A percentile compares a stretch with the other conserved stretches of the same genome.
These are phyloP conservation scores for Phytophthora pluvialis DNA, from an alignment of 352 stramenopile genomes.

Conservation along the genomic window DNA sequence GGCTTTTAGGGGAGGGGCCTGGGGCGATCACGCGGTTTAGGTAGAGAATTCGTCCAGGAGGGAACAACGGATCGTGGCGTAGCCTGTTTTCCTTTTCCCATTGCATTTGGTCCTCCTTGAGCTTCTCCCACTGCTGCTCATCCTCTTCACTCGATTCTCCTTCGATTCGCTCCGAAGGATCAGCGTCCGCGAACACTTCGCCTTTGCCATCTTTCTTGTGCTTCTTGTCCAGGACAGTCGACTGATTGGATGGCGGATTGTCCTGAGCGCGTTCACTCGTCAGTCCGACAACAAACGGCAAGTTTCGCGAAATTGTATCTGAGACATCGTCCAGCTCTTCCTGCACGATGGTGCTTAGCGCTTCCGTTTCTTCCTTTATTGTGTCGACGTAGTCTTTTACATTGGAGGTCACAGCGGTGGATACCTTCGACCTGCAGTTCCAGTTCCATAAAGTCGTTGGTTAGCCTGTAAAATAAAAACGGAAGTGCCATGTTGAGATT, in stretches of 20 bases:
- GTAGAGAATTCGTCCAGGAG: conserved; percentile 76
- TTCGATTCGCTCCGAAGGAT: conserved; percentile 27
- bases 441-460: too few species aligned
- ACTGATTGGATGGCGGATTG: not conserved
- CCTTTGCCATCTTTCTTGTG: conserved; percentile 3
- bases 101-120: conserved; percentile 29
- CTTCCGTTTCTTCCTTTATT: conserved; percentile 64
- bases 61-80: conserved; percentile 67
- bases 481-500: not conserved
- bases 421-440: conserved; percentile 55
- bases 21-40: conserved; percentile 49
- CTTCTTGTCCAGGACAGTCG: not conserved
- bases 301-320: conserved; percentile 33
- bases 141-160: conserved; percentile 21
- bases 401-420: conserved; percentile 56
- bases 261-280: conserved; percentile 5
- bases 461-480: not conserved
- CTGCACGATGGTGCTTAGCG: conserved; percentile 49
- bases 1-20: conserved; percentile 13
- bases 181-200: conserved; percentile 27
- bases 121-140: conserved; percentile 22
- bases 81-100: conserved; percentile 42
- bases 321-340: conserved; percentile 52
- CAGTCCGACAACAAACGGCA: conserved; percentile 29
- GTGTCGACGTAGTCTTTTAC: conserved; percentile 62